Evolutionary conservation across 164 flowering plant species (phyloP).

Genomic region (Chimonanthus salicifolius): DNA sequence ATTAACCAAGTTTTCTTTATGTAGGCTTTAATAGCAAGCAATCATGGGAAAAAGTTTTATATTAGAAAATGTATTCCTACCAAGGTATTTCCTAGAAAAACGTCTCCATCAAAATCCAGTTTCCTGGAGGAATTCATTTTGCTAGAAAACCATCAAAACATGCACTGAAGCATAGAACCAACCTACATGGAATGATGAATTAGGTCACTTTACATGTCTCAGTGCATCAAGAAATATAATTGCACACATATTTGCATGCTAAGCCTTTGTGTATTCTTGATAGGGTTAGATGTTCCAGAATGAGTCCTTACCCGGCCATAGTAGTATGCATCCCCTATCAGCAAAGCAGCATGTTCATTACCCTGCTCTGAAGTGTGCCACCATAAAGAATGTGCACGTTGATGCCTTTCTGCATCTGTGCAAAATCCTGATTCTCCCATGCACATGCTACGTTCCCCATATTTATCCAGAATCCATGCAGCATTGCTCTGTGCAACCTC

Average conservation of each 20-base stretch:
- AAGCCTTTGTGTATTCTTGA: not conserved
- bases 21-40: too few relatives aligned
- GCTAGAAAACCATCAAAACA: too few relatives aligned
- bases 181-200: not conserved
- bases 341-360: constrained; percentile 95
- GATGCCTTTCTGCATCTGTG: constrained; percentile 82
- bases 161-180: too few relatives aligned
- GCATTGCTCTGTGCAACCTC: constrained; percentile 99
- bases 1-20: too few relatives aligned
- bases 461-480: constrained; percentile 98
- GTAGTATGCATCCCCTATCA: constrained; percentile 99
- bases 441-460: constrained; percentile 90
- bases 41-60: too few relatives aligned
- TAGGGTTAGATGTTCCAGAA: not conserved
- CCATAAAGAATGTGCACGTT: constrained; percentile 88
- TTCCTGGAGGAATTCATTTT: too few relatives aligned
- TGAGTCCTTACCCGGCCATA: constrained; percentile 71
- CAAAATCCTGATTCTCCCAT: constrained; percentile 92
- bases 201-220: not conserved
- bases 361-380: constrained; percentile 99
- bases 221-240: not conserved
- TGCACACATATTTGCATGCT: not conserved
- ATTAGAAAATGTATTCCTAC: too few relatives aligned
- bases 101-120: too few relatives aligned
- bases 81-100: too few relatives aligned